These are phyloP conservation scores for Claviceps spartinae DNA, from an alignment of 2,329 filamentous ascomycete genomes.

Conservation along the genomic window DNA sequence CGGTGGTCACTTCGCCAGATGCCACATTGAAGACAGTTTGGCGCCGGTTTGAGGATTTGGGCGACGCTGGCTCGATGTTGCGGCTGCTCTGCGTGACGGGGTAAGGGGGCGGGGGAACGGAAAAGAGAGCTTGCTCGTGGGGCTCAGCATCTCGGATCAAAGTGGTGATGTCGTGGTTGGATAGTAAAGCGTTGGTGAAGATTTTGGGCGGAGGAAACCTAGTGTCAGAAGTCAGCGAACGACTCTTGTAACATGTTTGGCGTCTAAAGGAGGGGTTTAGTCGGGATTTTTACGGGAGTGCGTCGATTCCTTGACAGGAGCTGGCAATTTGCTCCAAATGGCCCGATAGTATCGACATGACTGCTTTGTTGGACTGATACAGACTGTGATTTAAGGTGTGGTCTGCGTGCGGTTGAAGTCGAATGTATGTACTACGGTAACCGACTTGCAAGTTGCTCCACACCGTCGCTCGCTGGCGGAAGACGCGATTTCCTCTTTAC, in stretches of 20 bases:
- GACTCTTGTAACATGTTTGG: background rate
- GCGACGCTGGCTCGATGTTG: conserved; percentile 24
- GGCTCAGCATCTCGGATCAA: conserved; percentile 90
- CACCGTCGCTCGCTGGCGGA: too few species aligned
- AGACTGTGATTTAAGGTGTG: background rate
- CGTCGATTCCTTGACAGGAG: conserved; percentile 63
- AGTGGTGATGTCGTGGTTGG: conserved; percentile 80
- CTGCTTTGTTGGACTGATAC: background rate
- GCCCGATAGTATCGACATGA: conserved; percentile 54
- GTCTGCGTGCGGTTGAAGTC: too few species aligned
- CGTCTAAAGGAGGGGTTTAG: background rate
- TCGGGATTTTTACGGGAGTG: conserved; percentile 44
- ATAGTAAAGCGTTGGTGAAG: conserved; percentile 86
- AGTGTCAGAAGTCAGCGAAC: conserved; percentile 4
- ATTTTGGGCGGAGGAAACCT: conserved; percentile 87
- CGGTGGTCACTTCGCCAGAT: conserved; percentile 47
- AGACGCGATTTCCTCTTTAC: too few species aligned
- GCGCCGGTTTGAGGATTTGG: conserved; percentile 31
- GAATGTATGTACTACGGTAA: too few species aligned
- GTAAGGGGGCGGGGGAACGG: conserved; percentile 64
- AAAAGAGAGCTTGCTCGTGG: conserved; percentile 91
- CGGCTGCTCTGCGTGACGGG: conserved; percentile 23
- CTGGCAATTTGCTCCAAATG: conserved; percentile 67
- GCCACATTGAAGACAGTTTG: conserved; percentile 55
- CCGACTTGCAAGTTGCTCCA: too few species aligned